Percentiles rank a stretch among this genome's conserved stretches.
Conservation (phyloP, 2,329 filamentous ascomycete genomes). For the Exophiala mesophila region DNA sequence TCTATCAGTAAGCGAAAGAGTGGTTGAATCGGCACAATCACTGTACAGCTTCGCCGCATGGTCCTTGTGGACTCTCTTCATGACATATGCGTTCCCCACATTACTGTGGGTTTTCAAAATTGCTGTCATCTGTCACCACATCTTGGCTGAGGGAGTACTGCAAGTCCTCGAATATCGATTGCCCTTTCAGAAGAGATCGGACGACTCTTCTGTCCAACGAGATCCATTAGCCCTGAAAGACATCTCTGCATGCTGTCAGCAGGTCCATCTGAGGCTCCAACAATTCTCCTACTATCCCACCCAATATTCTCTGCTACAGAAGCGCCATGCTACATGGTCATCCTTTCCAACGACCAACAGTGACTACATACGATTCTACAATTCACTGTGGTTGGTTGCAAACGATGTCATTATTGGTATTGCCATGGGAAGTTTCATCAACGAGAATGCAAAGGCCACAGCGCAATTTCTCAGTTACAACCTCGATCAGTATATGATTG, state of each 20-base stretch:
- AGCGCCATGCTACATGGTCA: constrained; percentile 86
- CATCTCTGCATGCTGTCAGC: constrained; percentile 91
- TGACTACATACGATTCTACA: constrained; percentile 98
- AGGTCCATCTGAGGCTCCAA: constrained; percentile 92
- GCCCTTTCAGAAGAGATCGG: constrained; percentile 17
- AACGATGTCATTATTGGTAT: constrained; percentile 99
- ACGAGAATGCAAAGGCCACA: constrained; percentile 85
- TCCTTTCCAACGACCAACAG: constrained; percentile 93
- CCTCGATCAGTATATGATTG: constrained; percentile 76
- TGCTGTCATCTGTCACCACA: constrained; percentile 70
- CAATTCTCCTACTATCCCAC: constrained; percentile 99
- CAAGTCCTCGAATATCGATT: constrained; percentile 74
- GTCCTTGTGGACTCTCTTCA: constrained; percentile 60
- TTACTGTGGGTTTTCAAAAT: constrained; percentile 70
- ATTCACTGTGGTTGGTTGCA: constrained; percentile 94
- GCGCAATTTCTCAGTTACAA: constrained; percentile 72
- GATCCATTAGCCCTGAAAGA: constrained; percentile 83
- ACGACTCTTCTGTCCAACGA: constrained; percentile 48
- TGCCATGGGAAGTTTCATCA: constrained; percentile 90
- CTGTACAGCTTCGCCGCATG: constrained; percentile 39
- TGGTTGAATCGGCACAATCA: constrained; percentile 87
- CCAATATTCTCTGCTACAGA: constrained; percentile 87
- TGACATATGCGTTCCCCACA: constrained; percentile 73
- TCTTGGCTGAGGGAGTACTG: constrained; percentile 74
- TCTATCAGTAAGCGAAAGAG: constrained; percentile 86